Evolutionary conservation across 2,329 filamentous ascomycete genomes (phyloP).

Genomic region (Purpureocillium takamizusanense): DNA sequence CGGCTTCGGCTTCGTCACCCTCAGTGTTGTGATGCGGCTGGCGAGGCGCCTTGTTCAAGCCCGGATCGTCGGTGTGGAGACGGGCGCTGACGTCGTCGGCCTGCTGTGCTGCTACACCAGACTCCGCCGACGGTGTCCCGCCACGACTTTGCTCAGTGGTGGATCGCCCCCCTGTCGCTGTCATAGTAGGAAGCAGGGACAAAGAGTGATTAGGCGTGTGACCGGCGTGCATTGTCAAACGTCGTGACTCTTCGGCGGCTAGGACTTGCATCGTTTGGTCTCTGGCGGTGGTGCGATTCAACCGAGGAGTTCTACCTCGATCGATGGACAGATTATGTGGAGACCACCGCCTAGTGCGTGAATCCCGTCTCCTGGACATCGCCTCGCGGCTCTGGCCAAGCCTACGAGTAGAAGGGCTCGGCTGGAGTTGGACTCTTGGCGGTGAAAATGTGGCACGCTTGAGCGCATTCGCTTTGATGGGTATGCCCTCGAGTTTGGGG

Average conservation of each 20-base stretch:
- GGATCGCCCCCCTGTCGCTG: slow-evolving; percentile 26
- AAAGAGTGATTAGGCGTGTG: slow-evolving; percentile 54
- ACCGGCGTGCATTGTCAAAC: slow-evolving; percentile 53
- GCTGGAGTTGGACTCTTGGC: slow-evolving; percentile 17
- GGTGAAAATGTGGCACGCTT: slow-evolving; percentile 43
- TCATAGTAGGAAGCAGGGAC: slow-evolving; percentile 37
- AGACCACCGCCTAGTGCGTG: neutral
- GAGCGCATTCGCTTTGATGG: slow-evolving; percentile 44
- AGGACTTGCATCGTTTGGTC: slow-evolving; percentile 36
- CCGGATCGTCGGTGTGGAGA: neutral
- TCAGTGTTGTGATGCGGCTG: too few relatives aligned
- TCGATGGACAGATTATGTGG: slow-evolving; percentile 1
- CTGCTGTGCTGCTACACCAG: too few relatives aligned
- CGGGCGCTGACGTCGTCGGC: neutral
- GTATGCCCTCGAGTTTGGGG: slow-evolving; percentile 50
- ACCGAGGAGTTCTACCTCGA: slow-evolving; percentile 7
- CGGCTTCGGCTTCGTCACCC: neutral
- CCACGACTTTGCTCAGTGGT: slow-evolving; percentile 16
- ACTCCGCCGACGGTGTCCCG: slow-evolving; percentile 15
- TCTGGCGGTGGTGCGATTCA: slow-evolving; percentile 22
- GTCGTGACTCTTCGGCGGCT: slow-evolving; percentile 36
- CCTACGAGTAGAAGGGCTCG: slow-evolving; percentile 17
- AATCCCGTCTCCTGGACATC: neutral
- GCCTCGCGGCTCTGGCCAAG: slow-evolving; percentile 6
- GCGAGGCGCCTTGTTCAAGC: too few relatives aligned